A percentile compares a stretch with the other conserved stretches of the same genome.
These are phyloP conservation scores for Epichloe bromicola DNA, from an alignment of 2,329 filamentous ascomycete species.

Conservation along the genomic window DNA sequence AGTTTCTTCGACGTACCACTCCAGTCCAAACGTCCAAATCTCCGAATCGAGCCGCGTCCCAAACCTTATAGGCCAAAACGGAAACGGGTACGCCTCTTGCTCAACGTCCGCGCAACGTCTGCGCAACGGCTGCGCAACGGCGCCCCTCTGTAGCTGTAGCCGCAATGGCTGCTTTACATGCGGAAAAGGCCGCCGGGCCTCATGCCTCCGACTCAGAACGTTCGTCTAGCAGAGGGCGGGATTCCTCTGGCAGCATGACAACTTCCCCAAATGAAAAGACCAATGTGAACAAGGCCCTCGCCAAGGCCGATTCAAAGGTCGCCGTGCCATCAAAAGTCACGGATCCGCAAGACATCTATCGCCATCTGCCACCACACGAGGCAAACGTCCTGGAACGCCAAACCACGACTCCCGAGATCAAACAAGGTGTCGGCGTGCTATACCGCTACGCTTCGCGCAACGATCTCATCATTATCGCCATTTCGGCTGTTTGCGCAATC, in stretches of 20 bases:
- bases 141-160: neutral
- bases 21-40: neutral
- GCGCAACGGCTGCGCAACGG: constrained; percentile 1
- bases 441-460: constrained; percentile 57
- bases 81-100: neutral
- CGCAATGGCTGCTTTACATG: constrained; percentile 1
- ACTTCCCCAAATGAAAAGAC: constrained; percentile 1
- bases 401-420: constrained; percentile 49
- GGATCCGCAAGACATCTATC: constrained; percentile 39
- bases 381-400: constrained; percentile 55
- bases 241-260: constrained; percentile 5
- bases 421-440: constrained; percentile 50
- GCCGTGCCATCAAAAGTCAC: constrained; percentile 16
- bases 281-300: constrained; percentile 4
- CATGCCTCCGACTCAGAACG: constrained; percentile 1
- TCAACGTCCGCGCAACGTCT: neutral
- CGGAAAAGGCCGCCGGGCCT: constrained; percentile 2
- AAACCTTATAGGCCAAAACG: neutral
- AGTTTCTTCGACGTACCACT: neutral
- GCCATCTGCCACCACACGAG: constrained; percentile 52
- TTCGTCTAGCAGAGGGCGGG: constrained; percentile 1
- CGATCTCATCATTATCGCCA: constrained; percentile 49
- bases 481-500: constrained; percentile 53
- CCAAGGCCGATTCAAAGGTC: constrained; percentile 8
- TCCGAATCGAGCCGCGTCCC: neutral